A percentile compares a stretch with the other conserved stretches of the same genome.
Evolutionary conservation across 257 asterid species (phyloP).

Genomic region (Solanum microdontum): DNA sequence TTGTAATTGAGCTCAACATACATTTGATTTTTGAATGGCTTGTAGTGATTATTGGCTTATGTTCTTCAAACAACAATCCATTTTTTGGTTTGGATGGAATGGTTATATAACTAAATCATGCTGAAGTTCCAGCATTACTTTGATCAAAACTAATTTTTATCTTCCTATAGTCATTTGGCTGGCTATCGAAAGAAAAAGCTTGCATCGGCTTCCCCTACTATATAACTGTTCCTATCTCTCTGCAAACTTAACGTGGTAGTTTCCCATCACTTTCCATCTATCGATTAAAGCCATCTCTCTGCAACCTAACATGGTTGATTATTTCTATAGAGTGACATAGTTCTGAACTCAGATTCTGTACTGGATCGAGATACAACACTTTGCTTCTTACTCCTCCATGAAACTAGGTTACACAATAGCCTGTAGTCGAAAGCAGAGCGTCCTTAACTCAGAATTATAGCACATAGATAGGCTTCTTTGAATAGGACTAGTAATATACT

Average conservation of each 20-base stretch:
- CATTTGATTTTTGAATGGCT: background rate
- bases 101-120: background rate
- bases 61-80: background rate
- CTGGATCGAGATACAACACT: too few relatives aligned
- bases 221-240: background rate
- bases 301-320: background rate
- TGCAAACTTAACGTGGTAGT: background rate
- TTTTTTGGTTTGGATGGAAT: background rate
- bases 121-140: background rate
- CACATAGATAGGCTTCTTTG: too few relatives aligned
- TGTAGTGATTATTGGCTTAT: background rate
- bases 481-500: too few relatives aligned
- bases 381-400: too few relatives aligned
- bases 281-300: background rate
- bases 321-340: background rate
- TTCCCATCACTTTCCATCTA: background rate
- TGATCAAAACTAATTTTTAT: background rate
- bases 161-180: background rate
- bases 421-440: background rate
- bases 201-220: background rate
- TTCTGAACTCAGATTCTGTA: background rate
- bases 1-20: background rate
- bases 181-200: background rate
- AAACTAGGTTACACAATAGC: too few relatives aligned
- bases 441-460: background rate